Evolutionary conservation across 2,329 filamentous ascomycete genomes (phyloP), one percentile per base, ranked within the genome.

Genomic region (Dothideomycetidae sp.): DNA sequence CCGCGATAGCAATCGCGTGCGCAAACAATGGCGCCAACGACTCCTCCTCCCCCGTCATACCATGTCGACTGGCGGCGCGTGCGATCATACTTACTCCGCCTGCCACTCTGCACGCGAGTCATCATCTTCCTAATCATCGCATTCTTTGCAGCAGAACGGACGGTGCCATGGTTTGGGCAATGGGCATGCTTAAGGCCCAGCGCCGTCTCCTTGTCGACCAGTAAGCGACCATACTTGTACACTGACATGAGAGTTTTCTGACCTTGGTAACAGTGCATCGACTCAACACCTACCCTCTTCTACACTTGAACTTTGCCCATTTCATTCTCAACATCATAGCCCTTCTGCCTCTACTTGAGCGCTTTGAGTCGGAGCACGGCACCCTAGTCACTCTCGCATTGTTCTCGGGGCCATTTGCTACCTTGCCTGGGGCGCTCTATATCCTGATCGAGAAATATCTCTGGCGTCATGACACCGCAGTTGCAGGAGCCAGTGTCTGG

Each of bases 341-440:
- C 14, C 58, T 96, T 44, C 77, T 78, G 28, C 90, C 90, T n/a
- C 66, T 98, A 36, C 63, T 98, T 56, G 88, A 94, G 60, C 74
- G 86, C 43, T 98, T 96, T 58, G 90, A 98, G 63, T 72, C 74
- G 44, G 88, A 94, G 57, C 77, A 92, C 58, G 90, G 90, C 36
- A 96, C 88, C 5, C 65, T 96, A 52, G 83, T 83, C 16, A 80
- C 84, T n/a, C 57, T 93, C 45, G 74, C 82, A 23, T 67, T 96
- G 36, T 94, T 96, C 57, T 74, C 90, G 51, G 90, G 90, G 40
- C 86, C 60, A 16, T 63, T 63, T 39, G 57, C 61, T 23, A 54
- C 59, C 4, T 70, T 96, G 41, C 90, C 90, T 4, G 88, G 81
- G 1, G 64, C 80, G 5, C 49, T 86, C 11, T 98, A 96, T 58